A percentile compares a stretch with the other conserved stretches of the same genome.
Conservation (phyloP, 257 asterid genomes). For the Solanum etuberosum region DNA sequence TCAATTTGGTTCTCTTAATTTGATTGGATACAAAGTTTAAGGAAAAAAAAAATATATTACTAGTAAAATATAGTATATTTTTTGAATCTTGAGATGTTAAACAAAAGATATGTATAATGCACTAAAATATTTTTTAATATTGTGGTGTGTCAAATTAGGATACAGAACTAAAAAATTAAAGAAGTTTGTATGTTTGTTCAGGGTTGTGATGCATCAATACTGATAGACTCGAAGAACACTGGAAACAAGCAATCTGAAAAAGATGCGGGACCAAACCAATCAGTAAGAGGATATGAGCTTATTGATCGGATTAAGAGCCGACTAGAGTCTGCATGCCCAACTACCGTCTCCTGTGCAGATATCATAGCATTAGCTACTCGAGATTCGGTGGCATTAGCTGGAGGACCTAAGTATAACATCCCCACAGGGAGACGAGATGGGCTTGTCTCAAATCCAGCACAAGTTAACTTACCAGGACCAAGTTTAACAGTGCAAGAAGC, state of each 20-base stretch:
- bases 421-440: constrained; percentile 67
- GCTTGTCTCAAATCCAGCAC: constrained; percentile 18
- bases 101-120: too few relatives aligned
- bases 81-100: too few relatives aligned
- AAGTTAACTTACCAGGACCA: constrained; percentile 57
- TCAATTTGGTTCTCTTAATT: too few relatives aligned
- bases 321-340: constrained; percentile 35
- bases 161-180: too few relatives aligned
- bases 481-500: constrained; percentile 15
- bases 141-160: too few relatives aligned
- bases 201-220: constrained; percentile 30
- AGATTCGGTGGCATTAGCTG: constrained; percentile 52
- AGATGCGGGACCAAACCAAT: constrained; percentile 18
- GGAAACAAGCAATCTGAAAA: constrained; percentile 8
- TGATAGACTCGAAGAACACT: constrained; percentile 13
- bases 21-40: not conserved
- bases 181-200: not conserved
- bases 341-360: constrained; percentile 52
- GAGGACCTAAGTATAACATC: constrained; percentile 40
- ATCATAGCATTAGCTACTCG: constrained; percentile 28
- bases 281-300: constrained; percentile 36
- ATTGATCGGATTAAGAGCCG: constrained; percentile 46
- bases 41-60: too few relatives aligned
- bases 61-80: too few relatives aligned
- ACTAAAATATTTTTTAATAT: too few relatives aligned